A percentile compares a stretch with the other conserved stretches of the same genome.
Evolutionary conservation across 306 rosid species (phyloP).

Genomic region (Cicer cuneatum): DNA sequence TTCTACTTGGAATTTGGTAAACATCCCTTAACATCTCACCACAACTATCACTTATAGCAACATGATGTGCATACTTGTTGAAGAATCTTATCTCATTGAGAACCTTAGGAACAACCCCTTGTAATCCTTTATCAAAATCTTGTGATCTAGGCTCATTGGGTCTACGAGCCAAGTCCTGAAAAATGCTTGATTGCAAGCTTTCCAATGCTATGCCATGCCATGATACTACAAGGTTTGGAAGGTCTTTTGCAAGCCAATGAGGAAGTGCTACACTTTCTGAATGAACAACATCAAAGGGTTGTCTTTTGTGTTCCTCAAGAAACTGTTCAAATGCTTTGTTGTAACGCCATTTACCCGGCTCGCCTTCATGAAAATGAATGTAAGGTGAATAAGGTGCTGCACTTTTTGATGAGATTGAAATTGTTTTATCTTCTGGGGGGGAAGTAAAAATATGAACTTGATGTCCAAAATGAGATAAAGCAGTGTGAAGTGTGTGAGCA

Average conservation of each 20-base stretch:
- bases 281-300: conserved; percentile 84
- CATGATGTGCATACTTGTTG: conserved; percentile 76
- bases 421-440: conserved; percentile 51
- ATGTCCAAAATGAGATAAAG: conserved; percentile 82
- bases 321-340: conserved; percentile 94
- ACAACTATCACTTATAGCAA: conserved; percentile 90
- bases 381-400: conserved; percentile 59
- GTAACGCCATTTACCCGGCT: conserved; percentile 85
- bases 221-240: conserved; percentile 84
- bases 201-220: conserved; percentile 99
- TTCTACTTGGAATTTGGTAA: conserved; percentile 75
- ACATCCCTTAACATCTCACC: conserved; percentile 91
- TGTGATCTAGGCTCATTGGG: conserved; percentile 65
- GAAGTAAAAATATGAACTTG: conserved; percentile 87
- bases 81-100: conserved; percentile 90
- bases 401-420: conserved; percentile 35
- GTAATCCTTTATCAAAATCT: conserved; percentile 64
- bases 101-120: conserved; percentile 77
- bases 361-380: conserved; percentile 87
- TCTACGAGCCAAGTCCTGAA: conserved; percentile 74
- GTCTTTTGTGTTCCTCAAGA: conserved; percentile 55
- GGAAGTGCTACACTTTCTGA: conserved; percentile 97
- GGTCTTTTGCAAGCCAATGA: conserved; percentile 67
- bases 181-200: conserved; percentile 80
- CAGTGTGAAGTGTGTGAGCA: conserved; percentile 83